phyloP scores from a whole-genome alignment of 768 basidiomycete species.

The Kwoniella europaea region DNA sequence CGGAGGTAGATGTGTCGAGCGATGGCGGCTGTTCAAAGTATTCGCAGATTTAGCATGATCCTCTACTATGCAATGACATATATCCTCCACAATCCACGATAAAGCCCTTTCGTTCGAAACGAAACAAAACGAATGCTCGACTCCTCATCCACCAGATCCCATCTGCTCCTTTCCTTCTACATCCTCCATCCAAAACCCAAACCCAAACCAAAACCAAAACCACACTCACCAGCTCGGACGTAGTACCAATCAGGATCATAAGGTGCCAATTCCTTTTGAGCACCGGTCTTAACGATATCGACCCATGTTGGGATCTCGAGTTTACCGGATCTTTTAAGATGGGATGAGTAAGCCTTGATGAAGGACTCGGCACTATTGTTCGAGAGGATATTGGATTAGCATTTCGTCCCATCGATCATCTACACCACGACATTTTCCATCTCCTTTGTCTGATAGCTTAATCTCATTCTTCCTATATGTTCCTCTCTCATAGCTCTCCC shows the following conservation, averaged over 20 bases:
- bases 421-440: not conserved
- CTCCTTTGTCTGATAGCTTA: not conserved
- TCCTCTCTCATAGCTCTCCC: too few species aligned
- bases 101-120: too few species aligned
- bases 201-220: slow-evolving; percentile 10
- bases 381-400: not conserved
- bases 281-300: slow-evolving; percentile 92
- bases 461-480: too few species aligned
- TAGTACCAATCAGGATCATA: slow-evolving; percentile 99
- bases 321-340: slow-evolving; percentile 97
- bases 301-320: slow-evolving; percentile 99
- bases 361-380: slow-evolving; percentile 81
- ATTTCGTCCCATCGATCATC: not conserved
- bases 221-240: slow-evolving; percentile 85
- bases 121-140: too few species aligned
- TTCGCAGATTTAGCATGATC: too few species aligned
- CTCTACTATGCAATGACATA: too few species aligned
- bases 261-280: slow-evolving; percentile 96
- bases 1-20: slow-evolving; percentile 99
- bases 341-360: slow-evolving; percentile 90
- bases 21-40: slow-evolving; percentile 71
- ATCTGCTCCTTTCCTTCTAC: not conserved
- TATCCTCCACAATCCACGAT: too few species aligned
- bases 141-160: not conserved
- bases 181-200: not conserved